Evolutionary conservation across 495 filamentous ascomycete genomes (phyloP).

Genomic region (Xylaria flabelliformis): DNA sequence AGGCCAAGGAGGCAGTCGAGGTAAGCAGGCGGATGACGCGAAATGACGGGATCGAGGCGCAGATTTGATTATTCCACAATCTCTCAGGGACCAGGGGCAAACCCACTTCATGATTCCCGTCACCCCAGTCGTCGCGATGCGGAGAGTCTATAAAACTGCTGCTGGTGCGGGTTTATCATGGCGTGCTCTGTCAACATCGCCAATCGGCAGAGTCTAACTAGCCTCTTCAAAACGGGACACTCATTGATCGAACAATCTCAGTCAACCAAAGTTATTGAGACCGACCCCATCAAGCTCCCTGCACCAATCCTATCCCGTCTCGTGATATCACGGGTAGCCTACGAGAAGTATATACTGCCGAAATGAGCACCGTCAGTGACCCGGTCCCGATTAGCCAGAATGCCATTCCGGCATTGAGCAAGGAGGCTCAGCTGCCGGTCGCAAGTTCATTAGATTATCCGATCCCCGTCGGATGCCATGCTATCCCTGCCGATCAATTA

Average conservation of each 20-base stretch:
- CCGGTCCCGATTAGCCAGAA: conserved; percentile 15
- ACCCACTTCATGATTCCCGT: conserved; percentile 5
- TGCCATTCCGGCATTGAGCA: conserved; percentile 22
- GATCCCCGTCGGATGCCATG: conserved; percentile 42
- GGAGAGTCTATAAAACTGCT: conserved; percentile 20
- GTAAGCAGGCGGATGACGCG: conserved; percentile 20
- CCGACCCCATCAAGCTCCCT: not conserved
- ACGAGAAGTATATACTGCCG: not conserved
- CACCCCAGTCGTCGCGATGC: not conserved
- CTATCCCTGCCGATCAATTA: conserved; percentile 41
- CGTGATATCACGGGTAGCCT: not conserved
- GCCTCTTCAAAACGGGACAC: not conserved
- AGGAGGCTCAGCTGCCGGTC: conserved; percentile 14
- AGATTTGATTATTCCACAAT: conserved; percentile 10
- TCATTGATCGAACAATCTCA: too few relatives aligned
- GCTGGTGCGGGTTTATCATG: conserved; percentile 21
- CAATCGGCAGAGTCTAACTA: not conserved
- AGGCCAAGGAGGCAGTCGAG: not conserved
- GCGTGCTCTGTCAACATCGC: conserved; percentile 21
- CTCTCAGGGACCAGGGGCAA: conserved; percentile 10
- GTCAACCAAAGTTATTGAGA: not conserved
- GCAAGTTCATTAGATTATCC: conserved; percentile 32
- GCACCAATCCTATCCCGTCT: not conserved
- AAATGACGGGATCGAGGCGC: conserved; percentile 18
- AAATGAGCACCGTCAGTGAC: conserved; percentile 19